These are phyloP conservation scores for Salix brachista DNA, from an alignment of 345 rosid genomes.

Conservation along the genomic window DNA sequence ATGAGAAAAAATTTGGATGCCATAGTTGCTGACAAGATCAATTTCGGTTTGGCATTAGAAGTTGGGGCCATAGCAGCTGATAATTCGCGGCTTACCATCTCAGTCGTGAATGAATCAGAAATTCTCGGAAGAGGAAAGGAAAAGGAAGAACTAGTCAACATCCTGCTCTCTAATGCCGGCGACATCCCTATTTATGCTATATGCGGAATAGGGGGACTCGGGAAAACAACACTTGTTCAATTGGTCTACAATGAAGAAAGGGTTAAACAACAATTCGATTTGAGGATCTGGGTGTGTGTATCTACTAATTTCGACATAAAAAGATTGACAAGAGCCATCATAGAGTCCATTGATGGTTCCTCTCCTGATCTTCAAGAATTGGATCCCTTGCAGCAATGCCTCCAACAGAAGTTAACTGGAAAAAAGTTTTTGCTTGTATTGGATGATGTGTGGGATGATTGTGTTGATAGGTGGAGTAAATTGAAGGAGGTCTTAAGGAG, in stretches of 20 bases:
- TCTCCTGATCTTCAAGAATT: background rate
- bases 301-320: background rate
- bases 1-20: background rate
- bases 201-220: background rate
- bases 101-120: background rate
- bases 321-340: background rate
- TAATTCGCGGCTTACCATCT: background rate
- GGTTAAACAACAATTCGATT: background rate
- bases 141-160: background rate
- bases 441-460: conserved; percentile 9
- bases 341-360: background rate
- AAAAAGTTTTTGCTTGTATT: conserved; percentile 1
- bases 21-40: conserved; percentile 1
- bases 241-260: conserved; percentile 3
- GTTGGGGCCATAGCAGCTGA: no score
- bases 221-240: background rate
- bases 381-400: background rate
- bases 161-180: background rate
- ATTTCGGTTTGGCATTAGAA: no score
- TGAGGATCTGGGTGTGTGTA: conserved; percentile 7
- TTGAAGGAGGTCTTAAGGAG: background rate
- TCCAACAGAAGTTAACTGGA: background rate
- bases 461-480: background rate
- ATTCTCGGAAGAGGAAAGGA: background rate
- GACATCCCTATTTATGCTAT: background rate